phyloP scores from a whole-genome alignment of 768 basidiomycete genomes.

The Xerocomus brunneocitrinus region DNA sequence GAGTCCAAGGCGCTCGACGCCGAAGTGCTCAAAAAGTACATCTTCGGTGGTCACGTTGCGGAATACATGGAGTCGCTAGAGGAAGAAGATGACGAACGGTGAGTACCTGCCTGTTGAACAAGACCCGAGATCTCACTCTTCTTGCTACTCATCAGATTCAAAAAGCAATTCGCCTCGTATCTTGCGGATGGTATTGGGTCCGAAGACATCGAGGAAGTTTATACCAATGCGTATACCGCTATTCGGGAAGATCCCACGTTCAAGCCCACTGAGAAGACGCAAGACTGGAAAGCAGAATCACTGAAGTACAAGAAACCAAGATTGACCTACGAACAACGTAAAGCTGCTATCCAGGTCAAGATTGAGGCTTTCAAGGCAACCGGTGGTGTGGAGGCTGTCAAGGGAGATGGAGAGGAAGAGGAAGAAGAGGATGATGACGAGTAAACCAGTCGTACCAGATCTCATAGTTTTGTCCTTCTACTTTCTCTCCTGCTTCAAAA shows the following conservation, averaged over 20 bases:
- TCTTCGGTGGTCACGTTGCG: slow-evolving; percentile 94
- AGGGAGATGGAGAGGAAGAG: slow-evolving; percentile 27
- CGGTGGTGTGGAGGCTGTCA: slow-evolving; percentile 42
- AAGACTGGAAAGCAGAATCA: slow-evolving; percentile 88
- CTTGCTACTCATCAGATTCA: slow-evolving; percentile 58
- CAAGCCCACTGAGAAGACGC: slow-evolving; percentile 83
- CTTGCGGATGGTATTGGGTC: slow-evolving; percentile 94
- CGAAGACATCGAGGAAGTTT: slow-evolving; percentile 97
- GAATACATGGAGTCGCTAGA: slow-evolving; percentile 99
- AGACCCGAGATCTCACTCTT: slow-evolving; percentile 1
- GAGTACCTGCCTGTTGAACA: slow-evolving; percentile 19
- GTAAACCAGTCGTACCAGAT: slow-evolving; percentile 35
- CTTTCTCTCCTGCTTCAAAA: slow-evolving; percentile 9
- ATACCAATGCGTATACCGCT: slow-evolving; percentile 85
- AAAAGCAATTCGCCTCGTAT: slow-evolving; percentile 95
- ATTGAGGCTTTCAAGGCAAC: slow-evolving; percentile 86
- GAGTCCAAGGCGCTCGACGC: slow-evolving; percentile 91
- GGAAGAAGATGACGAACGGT: slow-evolving; percentile 99
- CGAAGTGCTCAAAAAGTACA: slow-evolving; percentile 96
- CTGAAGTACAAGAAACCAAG: slow-evolving; percentile 63
- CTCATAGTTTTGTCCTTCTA: background rate
- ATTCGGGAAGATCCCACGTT: slow-evolving; percentile 94
- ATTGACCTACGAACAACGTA: slow-evolving; percentile 75
- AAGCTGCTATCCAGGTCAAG: slow-evolving; percentile 76
- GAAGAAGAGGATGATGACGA: slow-evolving; percentile 52